Conservation (phyloP, 257 asterid species). For the Gentiana straminea region DNA sequence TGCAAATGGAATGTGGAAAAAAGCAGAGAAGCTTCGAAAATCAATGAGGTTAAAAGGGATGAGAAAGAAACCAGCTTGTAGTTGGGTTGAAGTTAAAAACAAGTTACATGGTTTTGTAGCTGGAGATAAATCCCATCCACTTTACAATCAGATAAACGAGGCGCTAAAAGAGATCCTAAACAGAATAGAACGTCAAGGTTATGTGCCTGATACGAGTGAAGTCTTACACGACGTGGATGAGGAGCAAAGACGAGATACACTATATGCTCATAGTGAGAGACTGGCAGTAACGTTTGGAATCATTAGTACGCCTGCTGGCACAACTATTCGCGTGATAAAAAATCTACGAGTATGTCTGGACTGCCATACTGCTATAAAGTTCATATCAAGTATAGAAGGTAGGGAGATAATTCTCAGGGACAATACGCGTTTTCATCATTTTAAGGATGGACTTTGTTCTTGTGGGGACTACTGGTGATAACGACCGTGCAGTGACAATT, state of each 20-base stretch:
- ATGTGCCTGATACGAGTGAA: slow-evolving; percentile 38
- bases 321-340: slow-evolving; percentile 47
- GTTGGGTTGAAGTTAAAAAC: slow-evolving; percentile 76
- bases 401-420: slow-evolving; percentile 58
- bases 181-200: slow-evolving; percentile 41
- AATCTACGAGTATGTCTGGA: slow-evolving; percentile 62
- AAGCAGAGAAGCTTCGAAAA: slow-evolving; percentile 50
- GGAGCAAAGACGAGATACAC: slow-evolving; percentile 36
- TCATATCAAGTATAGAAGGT: slow-evolving; percentile 39
- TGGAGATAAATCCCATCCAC: slow-evolving; percentile 64
- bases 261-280: slow-evolving; percentile 45
- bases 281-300: slow-evolving; percentile 53
- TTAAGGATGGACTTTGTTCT: slow-evolving; percentile 48
- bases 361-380: slow-evolving; percentile 52
- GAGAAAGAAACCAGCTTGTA: slow-evolving; percentile 57
- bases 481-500: slow-evolving; percentile 1
- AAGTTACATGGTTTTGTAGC: slow-evolving; percentile 56
- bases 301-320: slow-evolving; percentile 44
- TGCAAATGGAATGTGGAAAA: slow-evolving; percentile 69
- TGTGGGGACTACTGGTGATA: slow-evolving; percentile 64
- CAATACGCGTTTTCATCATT: slow-evolving; percentile 45
- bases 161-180: slow-evolving; percentile 41
- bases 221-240: slow-evolving; percentile 57
- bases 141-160: slow-evolving; percentile 28
- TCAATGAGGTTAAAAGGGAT: slow-evolving; percentile 51